Evolutionary conservation across 371 early-diverging fungal genomes (phyloP), one percentile per base, ranked within the genome.

Genomic region (Mucor piriformis): DNA sequence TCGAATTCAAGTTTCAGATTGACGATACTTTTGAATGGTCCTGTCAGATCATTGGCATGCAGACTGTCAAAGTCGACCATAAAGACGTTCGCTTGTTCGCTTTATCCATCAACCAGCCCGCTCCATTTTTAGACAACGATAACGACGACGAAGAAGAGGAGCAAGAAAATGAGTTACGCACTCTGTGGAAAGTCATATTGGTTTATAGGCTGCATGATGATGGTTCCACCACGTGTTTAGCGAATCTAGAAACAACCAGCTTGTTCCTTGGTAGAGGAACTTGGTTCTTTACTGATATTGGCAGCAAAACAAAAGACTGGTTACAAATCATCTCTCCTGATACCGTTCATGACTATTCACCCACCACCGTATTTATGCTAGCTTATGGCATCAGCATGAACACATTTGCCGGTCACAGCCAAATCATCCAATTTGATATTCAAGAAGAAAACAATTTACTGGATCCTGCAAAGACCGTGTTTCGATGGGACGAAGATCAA

Each of bases 21-120:
- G 57, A 52, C 40, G 23, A 23, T 44, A 6, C 3, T 64, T 66
- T 51, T 51, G 16, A 16, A 40, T 59, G 67, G 38, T 66, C 64
- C 8, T 77, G 69, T 46, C 77, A 73, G 44, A 62, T 77, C 44
- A 59, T 65, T 2, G 74, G 77, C 2, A 65, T 77, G 20, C 77
- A 77, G 37, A 63, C 72, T 3, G 46, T 77, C 10, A 49, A 50
- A 8, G 50, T 71, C 44, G 50, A 62, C 3, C 29, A 58, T 18
- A 12, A 58, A 11, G 61, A 61, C 12, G 46, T 72, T 2, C 65
- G 69, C 5, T 32, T 77, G 1, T 73, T 71, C 52, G 51, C 72
- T 1, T 29, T 77, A 13, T 70, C 68, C 2, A 50, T 77, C 15
- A 71, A 71, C 6, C 59, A 61, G n/a, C 40, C 40, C 6, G 6